These are phyloP conservation scores for Penicillium glabrum DNA, from an alignment of 2,329 filamentous ascomycete species.

Conservation along the genomic window DNA sequence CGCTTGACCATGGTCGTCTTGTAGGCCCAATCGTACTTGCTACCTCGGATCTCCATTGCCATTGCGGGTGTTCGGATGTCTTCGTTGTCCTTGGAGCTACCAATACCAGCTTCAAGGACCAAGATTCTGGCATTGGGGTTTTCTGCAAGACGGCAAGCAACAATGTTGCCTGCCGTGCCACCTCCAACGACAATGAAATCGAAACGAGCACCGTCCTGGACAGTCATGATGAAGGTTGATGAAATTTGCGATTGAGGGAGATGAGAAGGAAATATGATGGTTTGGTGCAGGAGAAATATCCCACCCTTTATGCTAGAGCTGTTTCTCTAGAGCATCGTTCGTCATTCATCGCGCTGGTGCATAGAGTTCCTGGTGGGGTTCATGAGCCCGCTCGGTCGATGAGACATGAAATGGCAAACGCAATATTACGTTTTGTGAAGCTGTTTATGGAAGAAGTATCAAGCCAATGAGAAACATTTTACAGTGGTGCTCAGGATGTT, in stretches of 20 bases:
- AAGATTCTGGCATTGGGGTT: slow-evolving; percentile 46
- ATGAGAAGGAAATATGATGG: neutral
- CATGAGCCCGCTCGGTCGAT: too few relatives aligned
- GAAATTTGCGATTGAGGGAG: neutral
- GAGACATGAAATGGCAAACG: too few relatives aligned
- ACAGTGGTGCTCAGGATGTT: too few relatives aligned
- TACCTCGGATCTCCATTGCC: slow-evolving; percentile 57
- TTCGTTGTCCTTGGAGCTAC: slow-evolving; percentile 51
- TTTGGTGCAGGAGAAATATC: too few relatives aligned
- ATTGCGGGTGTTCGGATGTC: slow-evolving; percentile 58
- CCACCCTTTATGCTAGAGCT: too few relatives aligned
- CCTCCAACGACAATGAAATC: slow-evolving; percentile 35
- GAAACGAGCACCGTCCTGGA: slow-evolving; percentile 12
- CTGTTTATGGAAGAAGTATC: too few relatives aligned
- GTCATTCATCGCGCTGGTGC: too few relatives aligned
- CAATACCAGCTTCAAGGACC: slow-evolving; percentile 36
- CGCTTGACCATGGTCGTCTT: slow-evolving; percentile 61
- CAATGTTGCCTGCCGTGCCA: slow-evolving; percentile 38
- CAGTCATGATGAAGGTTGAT: slow-evolving; percentile 11
- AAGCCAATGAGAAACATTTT: too few relatives aligned
- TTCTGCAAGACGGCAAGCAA: slow-evolving; percentile 55
- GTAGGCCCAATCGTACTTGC: slow-evolving; percentile 61
- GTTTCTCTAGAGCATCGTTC: too few relatives aligned
- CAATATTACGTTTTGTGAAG: too few relatives aligned
- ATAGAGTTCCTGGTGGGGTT: too few relatives aligned